Evolutionary conservation across 2,329 filamentous ascomycete genomes (phyloP).

Genomic region (Trichoderma sp.): DNA sequence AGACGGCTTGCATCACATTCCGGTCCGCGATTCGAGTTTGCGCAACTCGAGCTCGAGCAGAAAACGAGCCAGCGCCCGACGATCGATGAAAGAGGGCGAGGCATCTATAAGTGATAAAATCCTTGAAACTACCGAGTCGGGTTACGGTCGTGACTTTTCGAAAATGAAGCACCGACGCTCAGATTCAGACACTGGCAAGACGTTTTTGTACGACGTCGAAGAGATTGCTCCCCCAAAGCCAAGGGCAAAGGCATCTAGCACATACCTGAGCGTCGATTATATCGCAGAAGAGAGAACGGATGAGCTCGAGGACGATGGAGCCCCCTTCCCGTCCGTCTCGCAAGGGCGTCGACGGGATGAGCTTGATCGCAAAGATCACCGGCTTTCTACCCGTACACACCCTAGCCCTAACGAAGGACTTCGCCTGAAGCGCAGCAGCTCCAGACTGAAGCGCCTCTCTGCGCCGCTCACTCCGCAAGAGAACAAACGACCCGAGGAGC

Average conservation of each 20-base stretch:
- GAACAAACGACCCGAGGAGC: slow-evolving; percentile 29
- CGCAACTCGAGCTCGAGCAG: slow-evolving; percentile 52
- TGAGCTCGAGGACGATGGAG: slow-evolving; percentile 55
- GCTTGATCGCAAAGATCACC: slow-evolving; percentile 43
- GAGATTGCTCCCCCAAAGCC: slow-evolving; percentile 25
- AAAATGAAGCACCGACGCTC: slow-evolving; percentile 23
- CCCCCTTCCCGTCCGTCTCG: slow-evolving; percentile 66
- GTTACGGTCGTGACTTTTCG: slow-evolving; percentile 22
- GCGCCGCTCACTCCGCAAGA: slow-evolving; percentile 42
- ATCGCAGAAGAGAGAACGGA: slow-evolving; percentile 26
- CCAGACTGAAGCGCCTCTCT: slow-evolving; percentile 57
- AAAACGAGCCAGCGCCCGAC: slow-evolving; percentile 52
- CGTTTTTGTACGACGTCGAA: slow-evolving; percentile 15
- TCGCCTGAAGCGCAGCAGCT: slow-evolving; percentile 53
- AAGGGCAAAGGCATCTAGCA: slow-evolving; percentile 23
- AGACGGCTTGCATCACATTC: slow-evolving; percentile 54
- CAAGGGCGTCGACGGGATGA: slow-evolving; percentile 55
- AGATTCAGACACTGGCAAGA: slow-evolving; percentile 17
- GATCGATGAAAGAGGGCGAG: slow-evolving; percentile 48
- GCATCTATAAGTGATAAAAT: slow-evolving; percentile 37
- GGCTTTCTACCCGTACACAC: slow-evolving; percentile 47
- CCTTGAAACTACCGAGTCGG: slow-evolving; percentile 41
- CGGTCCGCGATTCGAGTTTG: slow-evolving; percentile 65
- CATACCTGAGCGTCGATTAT: slow-evolving; percentile 33
- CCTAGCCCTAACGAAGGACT: slow-evolving; percentile 46